phyloP scores from a whole-genome alignment of 345 rosid genomes.

The Rhizophora apiculata region DNA sequence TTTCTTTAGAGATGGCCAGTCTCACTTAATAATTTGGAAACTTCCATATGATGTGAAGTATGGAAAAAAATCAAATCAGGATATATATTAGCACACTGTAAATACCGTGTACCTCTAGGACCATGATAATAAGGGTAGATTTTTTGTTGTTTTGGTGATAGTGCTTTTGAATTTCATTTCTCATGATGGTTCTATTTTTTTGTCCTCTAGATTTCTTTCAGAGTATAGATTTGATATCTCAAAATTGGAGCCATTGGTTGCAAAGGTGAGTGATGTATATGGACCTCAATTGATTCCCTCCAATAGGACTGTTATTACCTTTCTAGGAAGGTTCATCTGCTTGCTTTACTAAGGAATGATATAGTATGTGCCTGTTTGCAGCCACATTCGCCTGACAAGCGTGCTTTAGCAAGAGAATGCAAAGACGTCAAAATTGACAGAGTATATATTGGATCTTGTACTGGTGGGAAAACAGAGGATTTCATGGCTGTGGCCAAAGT shows the following conservation, averaged over 20 bases:
- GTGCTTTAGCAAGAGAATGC: constrained; percentile 97
- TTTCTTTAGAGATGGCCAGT: too few relatives aligned
- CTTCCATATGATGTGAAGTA: not conserved
- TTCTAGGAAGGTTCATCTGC: not conserved
- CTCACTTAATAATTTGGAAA: not conserved
- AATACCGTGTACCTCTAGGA: not conserved
- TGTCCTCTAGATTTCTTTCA: constrained; percentile 58
- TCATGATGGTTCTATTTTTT: constrained; percentile 13
- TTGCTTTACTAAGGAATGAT: constrained; percentile 11
- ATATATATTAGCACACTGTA: not conserved
- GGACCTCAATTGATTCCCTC: not conserved
- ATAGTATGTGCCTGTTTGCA: constrained; percentile 30
- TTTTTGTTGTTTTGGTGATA: not conserved
- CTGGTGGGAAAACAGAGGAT: constrained; percentile 97
- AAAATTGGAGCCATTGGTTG: constrained; percentile 92
- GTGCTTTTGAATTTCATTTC: constrained; percentile 8
- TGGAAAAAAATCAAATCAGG: not conserved
- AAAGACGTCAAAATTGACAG: constrained; percentile 97
- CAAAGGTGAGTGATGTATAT: constrained; percentile 57
- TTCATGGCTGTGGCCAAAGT: constrained; percentile 95
- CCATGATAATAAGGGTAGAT: not conserved
- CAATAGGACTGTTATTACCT: not conserved
- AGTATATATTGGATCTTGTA: constrained; percentile 97
- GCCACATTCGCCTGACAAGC: constrained; percentile 99
- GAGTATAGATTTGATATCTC: constrained; percentile 85